phyloP scores from a whole-genome alignment of 2,329 filamentous ascomycete genomes.

The Fusarium fracticaudum region DNA sequence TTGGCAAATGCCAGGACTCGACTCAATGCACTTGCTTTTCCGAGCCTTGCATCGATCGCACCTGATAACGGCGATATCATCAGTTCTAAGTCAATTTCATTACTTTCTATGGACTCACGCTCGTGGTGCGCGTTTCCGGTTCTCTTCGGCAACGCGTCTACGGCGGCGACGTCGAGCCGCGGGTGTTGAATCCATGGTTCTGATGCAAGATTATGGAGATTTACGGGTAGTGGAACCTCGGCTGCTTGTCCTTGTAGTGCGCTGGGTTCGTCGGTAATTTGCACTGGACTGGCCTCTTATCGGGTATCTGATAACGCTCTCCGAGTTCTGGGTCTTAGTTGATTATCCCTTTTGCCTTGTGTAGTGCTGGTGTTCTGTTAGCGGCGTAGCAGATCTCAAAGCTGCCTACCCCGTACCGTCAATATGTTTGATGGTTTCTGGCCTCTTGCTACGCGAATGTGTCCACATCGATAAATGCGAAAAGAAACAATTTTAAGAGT shows the following conservation, averaged over 20 bases:
- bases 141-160: conserved; percentile 1
- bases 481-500: accelerated
- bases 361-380: accelerated
- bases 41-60: conserved; percentile 1
- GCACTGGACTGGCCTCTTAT: background rate
- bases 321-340: background rate
- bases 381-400: background rate
- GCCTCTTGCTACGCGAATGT: background rate
- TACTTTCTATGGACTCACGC: background rate
- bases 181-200: background rate
- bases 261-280: background rate
- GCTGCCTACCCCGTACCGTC: background rate
- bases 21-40: background rate
- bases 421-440: background rate
- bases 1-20: background rate
- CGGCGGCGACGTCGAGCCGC: background rate
- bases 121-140: background rate
- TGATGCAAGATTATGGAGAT: background rate
- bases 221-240: background rate
- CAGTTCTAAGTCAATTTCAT: accelerated
- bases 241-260: background rate
- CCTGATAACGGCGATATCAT: background rate
- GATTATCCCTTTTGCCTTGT: background rate
- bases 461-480: accelerated
- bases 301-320: background rate